Conservation (phyloP, 164 flowering plant species). For the Vitis rotundifolia region DNA sequence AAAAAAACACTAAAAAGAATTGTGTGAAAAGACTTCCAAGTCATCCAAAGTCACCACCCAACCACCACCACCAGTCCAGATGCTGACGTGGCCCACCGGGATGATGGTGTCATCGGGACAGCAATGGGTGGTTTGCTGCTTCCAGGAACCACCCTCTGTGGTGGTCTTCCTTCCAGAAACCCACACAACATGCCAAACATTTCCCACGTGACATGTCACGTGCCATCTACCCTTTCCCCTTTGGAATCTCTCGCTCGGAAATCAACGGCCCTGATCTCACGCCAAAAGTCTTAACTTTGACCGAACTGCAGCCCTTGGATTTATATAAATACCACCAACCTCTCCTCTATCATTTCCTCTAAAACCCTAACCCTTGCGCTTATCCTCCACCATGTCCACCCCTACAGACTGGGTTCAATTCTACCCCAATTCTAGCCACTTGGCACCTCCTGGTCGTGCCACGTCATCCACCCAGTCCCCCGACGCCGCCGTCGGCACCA, state of each 20-base stretch:
- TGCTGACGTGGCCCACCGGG: too few relatives aligned
- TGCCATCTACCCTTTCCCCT: background rate
- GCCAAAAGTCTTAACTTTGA: constrained; percentile 3
- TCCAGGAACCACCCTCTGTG: too few relatives aligned
- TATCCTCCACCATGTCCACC: constrained; percentile 36
- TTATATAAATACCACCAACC: background rate
- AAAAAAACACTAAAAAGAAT: too few relatives aligned
- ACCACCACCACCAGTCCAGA: too few relatives aligned
- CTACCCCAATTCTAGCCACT: constrained; percentile 16
- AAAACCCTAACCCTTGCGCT: background rate
- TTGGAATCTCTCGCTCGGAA: background rate
- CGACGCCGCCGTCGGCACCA: constrained; percentile 26
- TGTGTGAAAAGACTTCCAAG: too few relatives aligned
- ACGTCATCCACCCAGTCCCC: constrained; percentile 8
- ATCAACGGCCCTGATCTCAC: constrained; percentile 1
- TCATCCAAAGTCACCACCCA: too few relatives aligned
- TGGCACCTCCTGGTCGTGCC: background rate
- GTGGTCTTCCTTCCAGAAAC: background rate
- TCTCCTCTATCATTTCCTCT: background rate
- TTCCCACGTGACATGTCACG: constrained; percentile 3
- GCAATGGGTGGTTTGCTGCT: too few relatives aligned
- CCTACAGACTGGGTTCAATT: constrained; percentile 43
- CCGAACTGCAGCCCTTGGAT: background rate
- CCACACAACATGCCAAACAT: constrained; percentile 2
- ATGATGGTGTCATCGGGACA: too few relatives aligned